A percentile compares a stretch with the other conserved stretches of the same genome.
Evolutionary conservation across 108 stramenopile genomes (phyloP).

Genomic region (Skeletonema marinoi): DNA sequence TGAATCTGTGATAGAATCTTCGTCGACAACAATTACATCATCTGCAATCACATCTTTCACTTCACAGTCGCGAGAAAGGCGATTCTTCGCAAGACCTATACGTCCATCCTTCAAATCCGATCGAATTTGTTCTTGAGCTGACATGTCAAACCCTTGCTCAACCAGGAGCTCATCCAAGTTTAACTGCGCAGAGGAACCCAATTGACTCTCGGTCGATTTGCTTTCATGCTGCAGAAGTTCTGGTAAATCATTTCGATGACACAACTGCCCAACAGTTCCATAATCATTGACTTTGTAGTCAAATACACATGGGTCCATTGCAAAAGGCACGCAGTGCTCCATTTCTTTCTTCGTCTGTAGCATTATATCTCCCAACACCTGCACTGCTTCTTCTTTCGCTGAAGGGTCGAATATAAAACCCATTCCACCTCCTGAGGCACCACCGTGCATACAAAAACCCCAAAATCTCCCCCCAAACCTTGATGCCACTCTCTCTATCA

Average conservation of each 20-base stretch:
- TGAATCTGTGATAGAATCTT: conserved; percentile 24
- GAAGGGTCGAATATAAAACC: conserved; percentile 65
- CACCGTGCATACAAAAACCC: conserved; percentile 66
- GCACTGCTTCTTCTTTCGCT: conserved; percentile 41
- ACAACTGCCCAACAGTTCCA: conserved; percentile 52
- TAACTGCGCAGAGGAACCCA: background rate
- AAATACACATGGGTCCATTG: conserved; percentile 68
- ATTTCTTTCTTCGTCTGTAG: conserved; percentile 54
- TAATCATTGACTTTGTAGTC: conserved; percentile 56
- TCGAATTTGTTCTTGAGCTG: conserved; percentile 43
- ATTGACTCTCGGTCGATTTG: conserved; percentile 1
- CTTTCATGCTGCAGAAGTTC: background rate
- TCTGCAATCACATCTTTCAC: conserved; percentile 44
- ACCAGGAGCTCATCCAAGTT: conserved; percentile 40
- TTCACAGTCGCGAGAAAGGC: conserved; percentile 38
- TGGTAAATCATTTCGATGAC: conserved; percentile 10
- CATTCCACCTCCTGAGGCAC: conserved; percentile 61
- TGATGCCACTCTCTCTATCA: conserved; percentile 47
- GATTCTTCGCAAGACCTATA: conserved; percentile 65
- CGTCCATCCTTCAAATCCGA: conserved; percentile 35
- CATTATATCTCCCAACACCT: conserved; percentile 56
- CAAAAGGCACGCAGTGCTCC: conserved; percentile 60
- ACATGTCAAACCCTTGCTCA: conserved; percentile 54
- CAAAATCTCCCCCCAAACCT: conserved; percentile 43
- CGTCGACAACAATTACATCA: conserved; percentile 50